These are phyloP conservation scores for Hypoxylon sp. DNA, from an alignment of 2,329 filamentous ascomycete species.

Conservation along the genomic window DNA sequence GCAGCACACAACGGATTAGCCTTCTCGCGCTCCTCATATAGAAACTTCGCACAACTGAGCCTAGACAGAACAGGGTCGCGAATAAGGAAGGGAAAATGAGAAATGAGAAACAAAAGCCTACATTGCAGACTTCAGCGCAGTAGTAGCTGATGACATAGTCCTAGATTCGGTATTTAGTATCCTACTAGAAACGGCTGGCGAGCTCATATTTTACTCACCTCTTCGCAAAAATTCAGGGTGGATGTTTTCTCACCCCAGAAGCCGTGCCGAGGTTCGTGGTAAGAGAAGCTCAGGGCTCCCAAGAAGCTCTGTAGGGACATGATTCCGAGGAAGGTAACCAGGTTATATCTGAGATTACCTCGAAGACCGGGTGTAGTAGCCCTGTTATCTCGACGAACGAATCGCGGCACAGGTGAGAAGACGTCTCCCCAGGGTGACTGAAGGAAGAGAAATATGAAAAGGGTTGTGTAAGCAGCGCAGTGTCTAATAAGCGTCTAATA, in stretches of 20 bases:
- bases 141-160: slow-evolving; percentile 81
- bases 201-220: slow-evolving; percentile 62
- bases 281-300: slow-evolving; percentile 51
- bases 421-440: slow-evolving; percentile 5
- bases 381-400: background rate
- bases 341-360: slow-evolving; percentile 4
- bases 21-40: slow-evolving; percentile 26
- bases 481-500: slow-evolving; percentile 24
- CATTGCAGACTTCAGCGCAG: slow-evolving; percentile 81
- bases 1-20: slow-evolving; percentile 40
- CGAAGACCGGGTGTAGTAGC: slow-evolving; percentile 1
- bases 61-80: background rate
- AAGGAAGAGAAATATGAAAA: slow-evolving; percentile 14
- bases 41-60: background rate
- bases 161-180: slow-evolving; percentile 48
- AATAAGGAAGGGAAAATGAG: slow-evolving; percentile 4
- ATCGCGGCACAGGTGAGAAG: background rate
- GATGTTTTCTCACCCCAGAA: slow-evolving; percentile 80
- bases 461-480: slow-evolving; percentile 25
- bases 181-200: background rate
- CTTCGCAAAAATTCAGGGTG: slow-evolving; percentile 85
- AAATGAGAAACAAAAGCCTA: slow-evolving; percentile 41
- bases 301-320: slow-evolving; percentile 44
- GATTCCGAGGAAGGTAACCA: slow-evolving; percentile 17
- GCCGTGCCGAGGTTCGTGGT: slow-evolving; percentile 59